Base-by-base conservation (phyloP, 345 rosid species). In the Heritiera fomes region DNA sequence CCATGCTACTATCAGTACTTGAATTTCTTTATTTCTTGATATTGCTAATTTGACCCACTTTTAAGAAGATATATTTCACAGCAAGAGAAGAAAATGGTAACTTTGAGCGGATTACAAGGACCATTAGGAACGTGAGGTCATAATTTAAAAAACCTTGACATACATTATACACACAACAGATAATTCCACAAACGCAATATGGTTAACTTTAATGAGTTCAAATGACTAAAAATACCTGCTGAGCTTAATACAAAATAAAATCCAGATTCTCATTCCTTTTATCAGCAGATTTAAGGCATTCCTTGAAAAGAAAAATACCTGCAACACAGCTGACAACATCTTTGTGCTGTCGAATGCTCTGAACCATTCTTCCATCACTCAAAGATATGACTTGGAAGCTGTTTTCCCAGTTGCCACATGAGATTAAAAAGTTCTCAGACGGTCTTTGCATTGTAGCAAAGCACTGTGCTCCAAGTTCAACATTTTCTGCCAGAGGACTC, bases 251-350 rank as follows among this genome's bases (percentile, higher is more conserved):
- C 20, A 28, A 45, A 45, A 75, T 13, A 14, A 63, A 41, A 60
- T 60, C 32, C 52, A 28, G 43, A 58, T 75, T 75, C 10, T 60
- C 7, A 75, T 49, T 74, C 12, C 15, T 43, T 75, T 60, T 45
- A 8, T 45, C 58, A 47, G 71, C 14, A 64, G 65, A 55, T 56
- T 40, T 53, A n/a, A 5, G 6, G 60, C 30, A 73, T 18, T 49
- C 64, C 11, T 60, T 60, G 62, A 41, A 61, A 63, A 67, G 68
- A 58, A 78, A 64, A 69, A 73, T 92, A 93, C 99, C 98, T 90
- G 99, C 99, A 81, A 95, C 96, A 87, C 98, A 93, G 89, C 97
- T 95, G 81, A 95, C 98, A 55, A 95, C 94, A 83, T 95, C 98
- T 85, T 90, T 95, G 77, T 95, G 99, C 68, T 93, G 99, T 72